phyloP scores from a whole-genome alignment of 352 stramenopile species.

The Phytophthora palmivora region DNA sequence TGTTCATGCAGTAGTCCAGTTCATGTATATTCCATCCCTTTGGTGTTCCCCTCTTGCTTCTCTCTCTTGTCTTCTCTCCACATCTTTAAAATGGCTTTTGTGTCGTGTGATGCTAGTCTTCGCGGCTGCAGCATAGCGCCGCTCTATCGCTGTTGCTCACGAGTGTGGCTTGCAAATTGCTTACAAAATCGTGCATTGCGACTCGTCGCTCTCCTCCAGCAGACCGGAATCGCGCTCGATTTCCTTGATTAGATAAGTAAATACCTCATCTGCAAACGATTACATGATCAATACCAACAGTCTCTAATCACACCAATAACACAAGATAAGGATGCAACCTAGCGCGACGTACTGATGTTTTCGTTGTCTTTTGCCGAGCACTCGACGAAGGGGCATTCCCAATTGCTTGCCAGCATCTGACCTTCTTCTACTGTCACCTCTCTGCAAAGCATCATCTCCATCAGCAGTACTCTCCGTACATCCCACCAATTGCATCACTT shows the following conservation, averaged over 20 bases:
- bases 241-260: conserved; percentile 92
- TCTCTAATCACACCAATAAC: neutral
- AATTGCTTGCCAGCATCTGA: conserved; percentile 89
- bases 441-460: conserved; percentile 39
- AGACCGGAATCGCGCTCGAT: conserved; percentile 90
- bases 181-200: conserved; percentile 85
- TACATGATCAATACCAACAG: conserved; percentile 11
- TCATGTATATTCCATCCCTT: too few species aligned
- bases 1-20: too few species aligned
- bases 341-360: conserved; percentile 86
- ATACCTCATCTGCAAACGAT: conserved; percentile 77
- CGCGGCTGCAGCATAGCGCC: conserved; percentile 11
- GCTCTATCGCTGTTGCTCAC: conserved; percentile 6
- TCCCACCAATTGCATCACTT: conserved; percentile 27
- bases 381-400: conserved; percentile 95
- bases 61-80: too few species aligned
- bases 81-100: too few species aligned
- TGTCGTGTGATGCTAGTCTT: conserved; percentile 18
- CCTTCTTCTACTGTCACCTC: conserved; percentile 88
- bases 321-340: neutral
- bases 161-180: conserved; percentile 18
- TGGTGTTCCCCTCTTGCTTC: too few species aligned
- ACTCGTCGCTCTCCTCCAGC: conserved; percentile 82
- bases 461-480: conserved; percentile 2
- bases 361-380: conserved; percentile 93